phyloP scores from a whole-genome alignment of 208 protist species.

The Crithidia mellificae region DNA sequence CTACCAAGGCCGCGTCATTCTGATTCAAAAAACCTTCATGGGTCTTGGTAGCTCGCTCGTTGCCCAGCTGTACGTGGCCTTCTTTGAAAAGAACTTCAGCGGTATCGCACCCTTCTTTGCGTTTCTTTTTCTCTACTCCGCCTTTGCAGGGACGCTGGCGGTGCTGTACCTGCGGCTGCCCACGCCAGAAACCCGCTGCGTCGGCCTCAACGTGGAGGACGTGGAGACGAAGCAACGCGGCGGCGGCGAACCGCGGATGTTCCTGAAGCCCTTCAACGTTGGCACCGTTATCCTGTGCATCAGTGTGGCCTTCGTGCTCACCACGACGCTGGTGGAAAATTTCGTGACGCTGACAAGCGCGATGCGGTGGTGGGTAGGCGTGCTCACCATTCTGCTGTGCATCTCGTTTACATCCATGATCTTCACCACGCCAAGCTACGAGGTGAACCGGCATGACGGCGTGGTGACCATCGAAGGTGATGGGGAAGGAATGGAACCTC shows the following conservation, averaged over 20 bases:
- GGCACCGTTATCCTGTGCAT: slow-evolving; percentile 57
- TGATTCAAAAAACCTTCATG: slow-evolving; percentile 91
- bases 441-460: slow-evolving; percentile 32
- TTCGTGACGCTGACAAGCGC: slow-evolving; percentile 30
- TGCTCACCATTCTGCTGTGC: slow-evolving; percentile 47
- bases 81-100: slow-evolving; percentile 50
- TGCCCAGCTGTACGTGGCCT: slow-evolving; percentile 72
- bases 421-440: slow-evolving; percentile 66
- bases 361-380: slow-evolving; percentile 45
- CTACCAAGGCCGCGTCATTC: slow-evolving; percentile 74
- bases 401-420: slow-evolving; percentile 68
- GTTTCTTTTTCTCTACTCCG: slow-evolving; percentile 61
- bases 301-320: slow-evolving; percentile 51
- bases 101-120: slow-evolving; percentile 68
- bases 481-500: neutral
- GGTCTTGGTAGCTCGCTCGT: slow-evolving; percentile 78
- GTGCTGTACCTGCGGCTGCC: slow-evolving; percentile 59
- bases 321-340: slow-evolving; percentile 60
- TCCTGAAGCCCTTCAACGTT: slow-evolving; percentile 61
- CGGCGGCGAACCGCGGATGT: slow-evolving; percentile 62
- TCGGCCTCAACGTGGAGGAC: slow-evolving; percentile 73
- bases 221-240: slow-evolving; percentile 37
- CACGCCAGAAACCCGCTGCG: slow-evolving; percentile 42
- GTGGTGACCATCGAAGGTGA: neutral
- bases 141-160: slow-evolving; percentile 54